phyloP scores from a whole-genome alignment of 2,329 filamentous ascomycete genomes.

The Aspergillus fischeri region DNA sequence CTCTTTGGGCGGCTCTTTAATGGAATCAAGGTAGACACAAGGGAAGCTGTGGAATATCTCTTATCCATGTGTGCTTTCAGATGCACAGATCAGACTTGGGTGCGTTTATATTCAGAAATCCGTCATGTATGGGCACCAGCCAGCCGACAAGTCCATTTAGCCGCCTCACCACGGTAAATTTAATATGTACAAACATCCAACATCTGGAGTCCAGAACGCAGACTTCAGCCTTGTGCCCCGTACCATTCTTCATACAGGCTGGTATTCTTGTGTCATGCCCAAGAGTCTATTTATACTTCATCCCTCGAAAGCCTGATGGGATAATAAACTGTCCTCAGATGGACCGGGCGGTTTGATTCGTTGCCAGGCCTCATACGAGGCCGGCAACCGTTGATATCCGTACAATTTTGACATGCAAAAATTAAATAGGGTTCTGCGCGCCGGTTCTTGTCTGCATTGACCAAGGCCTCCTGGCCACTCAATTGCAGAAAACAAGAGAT shows the following conservation, averaged over 20 bases:
- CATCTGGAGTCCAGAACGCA: neutral
- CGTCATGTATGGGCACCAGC: neutral
- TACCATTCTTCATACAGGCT: neutral
- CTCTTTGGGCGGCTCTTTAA: neutral
- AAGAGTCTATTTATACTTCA: neutral
- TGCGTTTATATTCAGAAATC: neutral
- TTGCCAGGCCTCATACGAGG: too few relatives aligned
- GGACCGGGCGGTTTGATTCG: neutral
- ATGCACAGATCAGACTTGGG: neutral
- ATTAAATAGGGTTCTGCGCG: too few relatives aligned
- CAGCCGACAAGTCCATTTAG: neutral
- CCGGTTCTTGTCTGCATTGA: too few relatives aligned
- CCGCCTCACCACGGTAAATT: neutral
- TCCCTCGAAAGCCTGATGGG: neutral
- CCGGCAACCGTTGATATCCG: too few relatives aligned
- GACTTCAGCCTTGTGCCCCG: neutral
- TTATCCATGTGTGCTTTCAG: neutral
- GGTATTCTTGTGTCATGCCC: neutral
- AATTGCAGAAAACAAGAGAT: too few relatives aligned
- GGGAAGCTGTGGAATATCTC: neutral
- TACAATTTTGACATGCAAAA: too few relatives aligned
- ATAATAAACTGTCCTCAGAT: neutral
- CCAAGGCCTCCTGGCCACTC: too few relatives aligned
- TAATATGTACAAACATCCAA: neutral
- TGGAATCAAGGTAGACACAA: neutral